These are phyloP conservation scores for Geosmithia flava DNA, from an alignment of 2,329 filamentous ascomycete genomes.

Conservation along the genomic window DNA sequence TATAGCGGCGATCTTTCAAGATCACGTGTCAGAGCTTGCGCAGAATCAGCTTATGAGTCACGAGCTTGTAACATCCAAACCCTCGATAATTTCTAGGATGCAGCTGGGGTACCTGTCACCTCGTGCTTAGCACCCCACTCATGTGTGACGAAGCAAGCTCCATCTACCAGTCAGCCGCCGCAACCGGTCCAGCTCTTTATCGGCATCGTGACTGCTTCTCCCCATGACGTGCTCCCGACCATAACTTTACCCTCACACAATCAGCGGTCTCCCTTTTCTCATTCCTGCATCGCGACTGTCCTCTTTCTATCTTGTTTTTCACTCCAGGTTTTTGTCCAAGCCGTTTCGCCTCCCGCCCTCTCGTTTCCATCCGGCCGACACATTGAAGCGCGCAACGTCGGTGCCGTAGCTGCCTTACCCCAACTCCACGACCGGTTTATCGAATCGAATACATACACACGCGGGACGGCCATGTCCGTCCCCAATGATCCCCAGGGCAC, in stretches of 20 bases:
- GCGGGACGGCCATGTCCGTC: not conserved
- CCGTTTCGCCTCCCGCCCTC: not conserved
- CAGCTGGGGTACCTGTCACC: not conserved
- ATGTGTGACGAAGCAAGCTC: not conserved
- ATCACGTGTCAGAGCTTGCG: not conserved
- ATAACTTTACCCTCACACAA: not conserved
- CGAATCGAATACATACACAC: not conserved
- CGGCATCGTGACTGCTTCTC: not conserved
- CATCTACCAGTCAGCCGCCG: not conserved
- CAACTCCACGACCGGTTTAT: not conserved
- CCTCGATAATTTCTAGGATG: not conserved
- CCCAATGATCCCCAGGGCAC: not conserved
- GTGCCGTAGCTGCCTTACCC: not conserved
- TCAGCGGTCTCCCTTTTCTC: not conserved
- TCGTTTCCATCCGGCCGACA: not conserved
- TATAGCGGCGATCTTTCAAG: not conserved
- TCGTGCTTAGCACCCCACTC: not conserved
- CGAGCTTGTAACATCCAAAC: not conserved
- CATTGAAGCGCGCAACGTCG: not conserved
- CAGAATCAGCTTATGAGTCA: not conserved
- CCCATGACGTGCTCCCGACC: not conserved
- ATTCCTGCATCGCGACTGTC: not conserved
- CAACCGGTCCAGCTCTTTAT: not conserved
- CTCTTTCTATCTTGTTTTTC: not conserved
- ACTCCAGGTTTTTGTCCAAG: not conserved